Evolutionary conservation across 2,329 filamentous ascomycete species (phyloP).

Genomic region (Trichoderma semiorbis): DNA sequence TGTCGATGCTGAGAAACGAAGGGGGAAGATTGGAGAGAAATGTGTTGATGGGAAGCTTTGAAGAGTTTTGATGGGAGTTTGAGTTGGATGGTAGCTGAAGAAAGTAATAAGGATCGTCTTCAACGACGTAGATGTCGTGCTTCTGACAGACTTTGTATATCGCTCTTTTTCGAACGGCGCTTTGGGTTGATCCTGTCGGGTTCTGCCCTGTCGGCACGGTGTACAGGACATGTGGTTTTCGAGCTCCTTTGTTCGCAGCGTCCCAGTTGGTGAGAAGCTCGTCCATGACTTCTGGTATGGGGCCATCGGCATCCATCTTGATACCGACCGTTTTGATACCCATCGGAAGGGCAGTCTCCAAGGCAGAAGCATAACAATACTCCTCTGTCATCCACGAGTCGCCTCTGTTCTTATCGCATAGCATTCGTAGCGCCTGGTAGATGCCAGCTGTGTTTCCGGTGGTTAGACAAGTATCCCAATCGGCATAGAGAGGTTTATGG

Average conservation of each 20-base stretch:
- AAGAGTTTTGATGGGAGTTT: slow-evolving; percentile 48
- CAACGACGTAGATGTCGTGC: slow-evolving; percentile 75
- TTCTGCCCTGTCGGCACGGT: slow-evolving; percentile 73
- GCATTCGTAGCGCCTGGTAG: slow-evolving; percentile 64
- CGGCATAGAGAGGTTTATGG: slow-evolving; percentile 67
- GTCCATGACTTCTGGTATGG: slow-evolving; percentile 61
- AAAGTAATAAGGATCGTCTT: slow-evolving; percentile 89
- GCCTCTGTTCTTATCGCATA: slow-evolving; percentile 58
- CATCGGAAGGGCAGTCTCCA: not conserved
- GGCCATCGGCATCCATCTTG: slow-evolving; percentile 63
- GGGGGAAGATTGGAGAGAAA: slow-evolving; percentile 66
- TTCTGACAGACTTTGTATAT: slow-evolving; percentile 72
- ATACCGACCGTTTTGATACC: slow-evolving; percentile 47
- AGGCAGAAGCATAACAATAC: not conserved
- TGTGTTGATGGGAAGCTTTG: slow-evolving; percentile 60
- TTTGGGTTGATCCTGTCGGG: slow-evolving; percentile 76
- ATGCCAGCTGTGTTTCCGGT: slow-evolving; percentile 65
- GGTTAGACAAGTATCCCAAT: slow-evolving; percentile 67
- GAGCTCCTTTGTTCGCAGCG: slow-evolving; percentile 27
- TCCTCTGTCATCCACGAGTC: slow-evolving; percentile 36
- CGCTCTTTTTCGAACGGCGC: slow-evolving; percentile 57
- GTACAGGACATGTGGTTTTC: slow-evolving; percentile 49
- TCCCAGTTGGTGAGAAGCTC: slow-evolving; percentile 65
- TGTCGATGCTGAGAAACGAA: slow-evolving; percentile 74
- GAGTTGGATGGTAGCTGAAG: slow-evolving; percentile 66